These are phyloP conservation scores for Volvox carteri DNA, from an alignment of 163 green algal species.

Conservation along the genomic window DNA sequence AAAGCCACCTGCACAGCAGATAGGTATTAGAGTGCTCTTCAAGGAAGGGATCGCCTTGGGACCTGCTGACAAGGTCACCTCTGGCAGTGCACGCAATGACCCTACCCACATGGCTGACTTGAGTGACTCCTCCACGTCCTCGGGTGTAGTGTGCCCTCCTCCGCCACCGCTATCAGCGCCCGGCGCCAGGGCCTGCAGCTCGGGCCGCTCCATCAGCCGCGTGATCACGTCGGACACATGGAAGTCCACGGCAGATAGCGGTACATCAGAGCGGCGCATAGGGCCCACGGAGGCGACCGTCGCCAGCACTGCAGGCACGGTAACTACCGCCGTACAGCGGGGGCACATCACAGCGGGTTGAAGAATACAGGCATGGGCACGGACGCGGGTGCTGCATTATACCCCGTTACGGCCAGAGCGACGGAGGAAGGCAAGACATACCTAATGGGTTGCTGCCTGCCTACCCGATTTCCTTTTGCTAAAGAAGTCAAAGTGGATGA, in stretches of 20 bases:
- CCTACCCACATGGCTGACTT: constrained; percentile 25
- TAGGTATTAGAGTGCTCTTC: no score
- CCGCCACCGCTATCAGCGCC: neutral
- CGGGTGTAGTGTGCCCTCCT: neutral
- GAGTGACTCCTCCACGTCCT: constrained; percentile 16
- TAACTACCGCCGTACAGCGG: no score
- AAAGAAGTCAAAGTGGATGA: no score
- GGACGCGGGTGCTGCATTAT: neutral
- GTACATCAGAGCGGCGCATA: constrained; percentile 66
- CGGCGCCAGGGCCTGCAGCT: constrained; percentile 22
- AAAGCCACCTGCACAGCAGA: constrained; percentile 58
- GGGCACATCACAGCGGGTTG: no score
- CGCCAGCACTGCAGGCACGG: neutral
- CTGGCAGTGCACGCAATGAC: no score
- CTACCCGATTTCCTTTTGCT: no score
- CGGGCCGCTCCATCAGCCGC: constrained; percentile 47
- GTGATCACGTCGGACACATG: constrained; percentile 71
- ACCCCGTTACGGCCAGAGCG: no score
- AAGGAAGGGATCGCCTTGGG: no score
- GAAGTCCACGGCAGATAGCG: constrained; percentile 74
- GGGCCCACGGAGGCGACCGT: constrained; percentile 21
- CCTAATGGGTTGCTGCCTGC: no score
- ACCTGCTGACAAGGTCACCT: no score
- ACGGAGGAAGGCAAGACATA: no score
- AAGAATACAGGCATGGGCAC: neutral